Conservation (phyloP, 192 early-diverging fungal genomes). For the Diversispora epigaea region DNA sequence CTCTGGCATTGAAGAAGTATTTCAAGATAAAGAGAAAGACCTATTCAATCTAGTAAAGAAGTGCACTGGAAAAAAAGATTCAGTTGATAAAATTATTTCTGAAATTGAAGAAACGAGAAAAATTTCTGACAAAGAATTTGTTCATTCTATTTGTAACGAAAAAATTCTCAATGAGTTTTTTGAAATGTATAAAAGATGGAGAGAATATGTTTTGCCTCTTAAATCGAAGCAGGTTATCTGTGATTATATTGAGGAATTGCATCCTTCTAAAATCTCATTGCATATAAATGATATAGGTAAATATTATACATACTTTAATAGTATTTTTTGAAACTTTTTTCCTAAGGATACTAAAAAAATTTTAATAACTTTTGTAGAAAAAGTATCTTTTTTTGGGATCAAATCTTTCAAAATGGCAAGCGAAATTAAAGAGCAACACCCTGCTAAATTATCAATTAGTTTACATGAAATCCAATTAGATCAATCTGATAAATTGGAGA, state of each 20-base stretch:
- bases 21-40: too few relatives aligned
- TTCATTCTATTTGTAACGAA: background rate
- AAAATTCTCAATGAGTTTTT: background rate
- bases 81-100: background rate
- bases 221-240: background rate
- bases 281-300: too few relatives aligned
- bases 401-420: background rate
- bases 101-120: background rate
- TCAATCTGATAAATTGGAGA: background rate
- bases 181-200: background rate
- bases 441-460: background rate
- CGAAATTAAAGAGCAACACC: background rate
- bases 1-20: too few relatives aligned
- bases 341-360: too few relatives aligned
- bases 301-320: too few relatives aligned
- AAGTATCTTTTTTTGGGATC: too few relatives aligned
- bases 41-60: too few relatives aligned
- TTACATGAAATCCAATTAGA: background rate
- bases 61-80: background rate
- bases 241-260: too few relatives aligned
- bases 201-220: background rate
- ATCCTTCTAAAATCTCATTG: too few relatives aligned
- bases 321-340: too few relatives aligned
- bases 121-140: conserved; percentile 5
- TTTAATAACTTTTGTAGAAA: too few relatives aligned